These are phyloP conservation scores for Sporodiniella umbellata DNA, from an alignment of 371 early-diverging fungal species.

Conservation along the genomic window DNA sequence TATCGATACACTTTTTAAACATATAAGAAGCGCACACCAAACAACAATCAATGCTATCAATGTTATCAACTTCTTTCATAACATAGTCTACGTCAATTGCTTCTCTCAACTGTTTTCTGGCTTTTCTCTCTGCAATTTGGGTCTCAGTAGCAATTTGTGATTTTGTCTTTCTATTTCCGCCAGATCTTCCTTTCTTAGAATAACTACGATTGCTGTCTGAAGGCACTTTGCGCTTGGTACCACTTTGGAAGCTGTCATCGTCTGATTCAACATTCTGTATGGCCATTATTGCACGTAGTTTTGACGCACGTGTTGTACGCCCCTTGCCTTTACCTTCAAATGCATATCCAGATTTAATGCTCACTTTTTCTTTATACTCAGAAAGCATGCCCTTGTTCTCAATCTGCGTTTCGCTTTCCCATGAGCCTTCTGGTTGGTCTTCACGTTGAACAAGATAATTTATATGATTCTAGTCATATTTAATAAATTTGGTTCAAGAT, in stretches of 20 bases:
- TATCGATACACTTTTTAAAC: slow-evolving; percentile 25
- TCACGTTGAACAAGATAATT: slow-evolving; percentile 13
- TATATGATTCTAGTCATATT: slow-evolving; percentile 2
- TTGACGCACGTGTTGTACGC: slow-evolving; percentile 21
- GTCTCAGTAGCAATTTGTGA: slow-evolving; percentile 10
- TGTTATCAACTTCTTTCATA: slow-evolving; percentile 1
- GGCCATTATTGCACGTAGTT: slow-evolving; percentile 32
- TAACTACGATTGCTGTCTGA: neutral
- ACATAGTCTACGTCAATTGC: slow-evolving; percentile 1
- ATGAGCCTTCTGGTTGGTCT: neutral
- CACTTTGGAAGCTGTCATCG: slow-evolving; percentile 5
- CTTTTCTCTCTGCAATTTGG: slow-evolving; percentile 8
- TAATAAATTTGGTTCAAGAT: neutral
- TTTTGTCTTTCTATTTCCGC: slow-evolving; percentile 9
- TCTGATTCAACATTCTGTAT: slow-evolving; percentile 6
- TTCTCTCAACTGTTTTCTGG: slow-evolving; percentile 16
- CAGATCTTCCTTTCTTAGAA: slow-evolving; percentile 1
- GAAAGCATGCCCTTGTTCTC: slow-evolving; percentile 1
- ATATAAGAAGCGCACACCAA: slow-evolving; percentile 20
- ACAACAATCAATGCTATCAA: slow-evolving; percentile 30
- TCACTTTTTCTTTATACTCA: slow-evolving; percentile 9
- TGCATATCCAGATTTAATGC: slow-evolving; percentile 13
- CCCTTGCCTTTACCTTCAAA: neutral
- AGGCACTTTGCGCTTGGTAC: slow-evolving; percentile 1
- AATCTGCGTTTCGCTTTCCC: slow-evolving; percentile 12